Evolutionary conservation across 1,284 basidiomycete genomes (phyloP).

Genomic region (Apiotrichum gracile): DNA sequence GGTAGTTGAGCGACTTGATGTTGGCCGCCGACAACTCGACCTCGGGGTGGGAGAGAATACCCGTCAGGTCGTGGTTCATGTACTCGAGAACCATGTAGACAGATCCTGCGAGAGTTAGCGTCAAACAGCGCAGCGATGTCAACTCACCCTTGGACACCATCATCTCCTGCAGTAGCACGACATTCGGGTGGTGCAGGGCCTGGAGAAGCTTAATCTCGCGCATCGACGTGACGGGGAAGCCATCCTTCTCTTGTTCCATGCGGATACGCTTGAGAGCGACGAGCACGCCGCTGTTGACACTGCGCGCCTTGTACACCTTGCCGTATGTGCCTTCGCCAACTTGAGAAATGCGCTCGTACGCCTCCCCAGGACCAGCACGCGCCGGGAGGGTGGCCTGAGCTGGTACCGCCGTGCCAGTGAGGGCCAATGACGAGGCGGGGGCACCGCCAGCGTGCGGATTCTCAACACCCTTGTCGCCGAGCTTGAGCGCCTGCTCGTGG

Average conservation of each 20-base stretch:
- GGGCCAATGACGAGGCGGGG: not conserved
- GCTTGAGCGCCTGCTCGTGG: constrained; percentile 11
- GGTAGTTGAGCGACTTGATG: constrained; percentile 87
- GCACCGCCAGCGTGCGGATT: not conserved
- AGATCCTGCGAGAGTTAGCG: constrained; percentile 56
- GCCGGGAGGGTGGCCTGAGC: too few species aligned
- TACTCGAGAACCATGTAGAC: constrained; percentile 99
- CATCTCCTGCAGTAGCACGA: constrained; percentile 91
- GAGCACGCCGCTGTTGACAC: constrained; percentile 63
- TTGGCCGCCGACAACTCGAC: constrained; percentile 78
- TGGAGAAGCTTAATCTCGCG: constrained; percentile 97
- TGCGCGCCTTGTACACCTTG: constrained; percentile 96
- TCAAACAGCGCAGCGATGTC: not conserved
- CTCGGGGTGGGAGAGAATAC: constrained; percentile 83
- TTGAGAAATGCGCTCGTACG: constrained; percentile 85
- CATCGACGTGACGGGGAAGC: constrained; percentile 98
- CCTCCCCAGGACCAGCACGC: constrained; percentile 31
- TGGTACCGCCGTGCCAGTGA: too few species aligned
- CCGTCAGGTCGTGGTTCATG: constrained; percentile 98
- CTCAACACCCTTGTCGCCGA: not conserved
- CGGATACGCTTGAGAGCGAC: constrained; percentile 96
- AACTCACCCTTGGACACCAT: constrained; percentile 87
- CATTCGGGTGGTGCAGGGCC: constrained; percentile 79
- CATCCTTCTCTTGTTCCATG: constrained; percentile 96
- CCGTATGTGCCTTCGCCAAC: constrained; percentile 99